Conservation (phyloP, 805 yeast genomes). For the Yamadazyma sp. region DNA sequence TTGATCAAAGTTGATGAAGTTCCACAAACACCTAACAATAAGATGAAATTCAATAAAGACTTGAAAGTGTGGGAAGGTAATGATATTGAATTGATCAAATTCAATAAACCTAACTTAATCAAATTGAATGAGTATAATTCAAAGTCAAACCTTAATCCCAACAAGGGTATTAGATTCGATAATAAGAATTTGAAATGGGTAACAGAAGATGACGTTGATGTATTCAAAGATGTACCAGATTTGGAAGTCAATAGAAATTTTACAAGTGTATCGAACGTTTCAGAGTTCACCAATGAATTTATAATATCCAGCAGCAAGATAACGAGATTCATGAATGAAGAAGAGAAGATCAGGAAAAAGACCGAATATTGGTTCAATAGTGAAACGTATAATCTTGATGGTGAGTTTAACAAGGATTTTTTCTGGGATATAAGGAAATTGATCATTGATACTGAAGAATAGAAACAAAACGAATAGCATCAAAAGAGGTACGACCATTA, state of each 20-base stretch:
- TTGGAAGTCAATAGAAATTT: conserved; percentile 13
- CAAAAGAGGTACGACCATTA: no score
- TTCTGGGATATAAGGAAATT: conserved; percentile 44
- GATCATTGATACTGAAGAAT: conserved; percentile 31
- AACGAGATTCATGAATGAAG: conserved; percentile 34
- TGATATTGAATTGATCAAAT: conserved; percentile 51
- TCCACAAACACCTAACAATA: conserved; percentile 18
- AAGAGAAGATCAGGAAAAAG: conserved; percentile 30
- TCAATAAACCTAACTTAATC: conserved; percentile 48
- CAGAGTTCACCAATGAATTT: conserved; percentile 23
- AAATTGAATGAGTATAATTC: conserved; percentile 23
- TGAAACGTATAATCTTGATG: conserved; percentile 21
- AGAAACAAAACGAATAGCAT: no score
- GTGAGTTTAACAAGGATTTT: conserved; percentile 23
- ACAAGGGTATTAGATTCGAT: conserved; percentile 56
- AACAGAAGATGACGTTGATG: conserved; percentile 38
- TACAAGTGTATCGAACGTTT: conserved; percentile 4
- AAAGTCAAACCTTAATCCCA: conserved; percentile 11
- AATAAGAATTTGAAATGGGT: conserved; percentile 57
- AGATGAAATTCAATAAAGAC: conserved; percentile 53
- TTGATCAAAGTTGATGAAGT: conserved; percentile 16
- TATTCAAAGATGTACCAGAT: conserved; percentile 53
- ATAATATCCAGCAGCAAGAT: conserved; percentile 23
- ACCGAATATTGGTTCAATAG: conserved; percentile 37
- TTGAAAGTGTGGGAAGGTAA: conserved; percentile 63